Evolutionary conservation across 208 protist genomes (phyloP).

Genomic region (Herpetomonas muscarum): DNA sequence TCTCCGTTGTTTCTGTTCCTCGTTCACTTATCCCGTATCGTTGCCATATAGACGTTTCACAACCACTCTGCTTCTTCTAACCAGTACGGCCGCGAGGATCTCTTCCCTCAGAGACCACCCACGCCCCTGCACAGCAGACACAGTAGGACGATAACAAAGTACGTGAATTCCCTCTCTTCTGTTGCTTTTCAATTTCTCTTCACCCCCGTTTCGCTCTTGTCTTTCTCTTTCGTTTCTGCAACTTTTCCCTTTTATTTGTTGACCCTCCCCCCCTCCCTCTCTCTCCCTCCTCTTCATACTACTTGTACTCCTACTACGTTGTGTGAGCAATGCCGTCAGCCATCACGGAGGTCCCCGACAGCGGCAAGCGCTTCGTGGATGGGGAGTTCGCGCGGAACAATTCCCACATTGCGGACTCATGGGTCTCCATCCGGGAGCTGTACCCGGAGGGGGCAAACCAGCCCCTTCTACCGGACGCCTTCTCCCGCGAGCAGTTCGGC

Average conservation of each 20-base stretch:
- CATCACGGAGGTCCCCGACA: conserved; percentile 40
- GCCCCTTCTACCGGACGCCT: conserved; percentile 51
- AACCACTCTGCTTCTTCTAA: conserved; percentile 23
- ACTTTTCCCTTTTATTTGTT: conserved; percentile 5
- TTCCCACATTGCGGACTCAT: conserved; percentile 53
- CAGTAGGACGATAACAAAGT: too few relatives aligned
- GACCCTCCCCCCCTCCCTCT: neutral
- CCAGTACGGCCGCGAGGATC: too few relatives aligned
- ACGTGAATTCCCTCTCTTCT: too few relatives aligned
- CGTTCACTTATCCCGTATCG: conserved; percentile 16
- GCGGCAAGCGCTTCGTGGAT: conserved; percentile 62
- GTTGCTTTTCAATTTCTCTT: neutral
- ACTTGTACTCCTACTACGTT: neutral
- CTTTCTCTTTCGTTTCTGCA: neutral
- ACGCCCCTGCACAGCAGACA: conserved; percentile 54
- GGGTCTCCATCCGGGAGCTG: conserved; percentile 61
- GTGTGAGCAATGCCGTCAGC: conserved; percentile 4
- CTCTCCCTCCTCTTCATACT: conserved; percentile 5
- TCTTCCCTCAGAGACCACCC: too few relatives aligned
- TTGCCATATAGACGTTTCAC: conserved; percentile 20
- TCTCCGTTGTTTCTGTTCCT: conserved; percentile 6
- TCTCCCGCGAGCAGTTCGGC: conserved; percentile 66
- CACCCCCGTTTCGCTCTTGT: neutral
- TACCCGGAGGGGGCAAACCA: conserved; percentile 47
- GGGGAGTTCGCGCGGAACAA: conserved; percentile 61